Evolutionary conservation across 495 filamentous ascomycete species (phyloP), one percentile per base, ranked within the genome.

Genomic region (Aspergillus avenaceus): DNA sequence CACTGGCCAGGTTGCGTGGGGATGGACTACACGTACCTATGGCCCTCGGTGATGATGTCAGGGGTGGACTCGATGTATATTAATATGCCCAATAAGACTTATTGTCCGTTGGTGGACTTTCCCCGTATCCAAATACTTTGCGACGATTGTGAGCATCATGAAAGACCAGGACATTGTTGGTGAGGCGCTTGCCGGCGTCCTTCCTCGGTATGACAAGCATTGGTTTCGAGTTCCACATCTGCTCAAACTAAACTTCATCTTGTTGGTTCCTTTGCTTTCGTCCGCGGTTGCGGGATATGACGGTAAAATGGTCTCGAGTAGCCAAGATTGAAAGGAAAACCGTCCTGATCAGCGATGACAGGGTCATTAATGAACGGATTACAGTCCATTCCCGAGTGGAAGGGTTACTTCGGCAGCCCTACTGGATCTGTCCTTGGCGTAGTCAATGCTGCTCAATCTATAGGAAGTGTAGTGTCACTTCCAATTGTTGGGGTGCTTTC

Each of bases 371-470:
- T 70, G 51, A 70, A 70, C 55, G 64, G 60, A 44, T 55, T 70
- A 6, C 64, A 65, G 27, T 53, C 58, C 9, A 41, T 70, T n/a
- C 16, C 56, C 2, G 44, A 59, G 16, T 70, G 65, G 64, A 41
- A 47, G n/a, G 49, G 18, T 14, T 67, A 58, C 36, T 65, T 70
- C 42, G 46, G 56, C 13, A 51, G 78, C 50, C 83, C 84, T 1
- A 43, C 61, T 13, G 77, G 76, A 11, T 62, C 73, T 4, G 56
- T 65, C 49, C 76, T 84, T n/a, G 84, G 83, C 59, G 69, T 85
- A 26, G 73, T 87, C 18, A 81, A 78, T 49, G 80, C 81, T 14
- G 78, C 84, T 56, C 82, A 85, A 67, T 80, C 80, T 58, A 78
- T 85, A 47, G 83, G 83, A 54, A 78, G 73, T 52, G 73, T 87